phyloP scores from a whole-genome alignment of 148 eudicot genomes.

The Fagopyrum tataricum region DNA sequence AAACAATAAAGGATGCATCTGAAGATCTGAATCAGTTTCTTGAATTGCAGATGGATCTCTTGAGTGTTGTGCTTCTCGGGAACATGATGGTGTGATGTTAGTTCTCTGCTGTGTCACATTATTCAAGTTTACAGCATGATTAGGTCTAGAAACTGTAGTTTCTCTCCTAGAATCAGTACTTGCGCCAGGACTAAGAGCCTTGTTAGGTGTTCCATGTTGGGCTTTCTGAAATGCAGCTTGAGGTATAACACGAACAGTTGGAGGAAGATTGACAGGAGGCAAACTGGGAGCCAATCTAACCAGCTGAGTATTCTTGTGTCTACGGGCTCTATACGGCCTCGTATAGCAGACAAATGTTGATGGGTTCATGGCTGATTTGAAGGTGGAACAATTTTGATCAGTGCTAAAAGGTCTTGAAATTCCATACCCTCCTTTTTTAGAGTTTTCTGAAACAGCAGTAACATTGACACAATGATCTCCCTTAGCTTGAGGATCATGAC shows the following conservation, averaged over 20 bases:
- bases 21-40: conserved; percentile 49
- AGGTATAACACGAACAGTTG: conserved; percentile 81
- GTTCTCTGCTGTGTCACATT: conserved; percentile 21
- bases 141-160: conserved; percentile 20
- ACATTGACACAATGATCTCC: conserved; percentile 15
- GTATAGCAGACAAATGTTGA: conserved; percentile 24
- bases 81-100: conserved; percentile 20
- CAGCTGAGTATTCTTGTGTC: conserved; percentile 34
- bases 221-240: conserved; percentile 59
- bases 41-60: conserved; percentile 24
- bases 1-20: conserved; percentile 87
- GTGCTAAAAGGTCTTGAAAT: conserved; percentile 17
- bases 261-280: conserved; percentile 97
- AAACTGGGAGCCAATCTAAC: conserved; percentile 88
- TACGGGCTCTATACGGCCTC: conserved; percentile 40
- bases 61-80: conserved; percentile 21
- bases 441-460: conserved; percentile 25
- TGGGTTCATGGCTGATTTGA: conserved; percentile 25
- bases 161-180: conserved; percentile 21
- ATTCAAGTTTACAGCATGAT: conserved; percentile 17
- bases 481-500: conserved; percentile 24
- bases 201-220: conserved; percentile 32
- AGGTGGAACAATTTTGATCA: conserved; percentile 20
- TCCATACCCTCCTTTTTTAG: conserved; percentile 15
- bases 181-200: conserved; percentile 21